Percentiles rank a stretch among this genome's conserved stretches.
Evolutionary conservation across 768 basidiomycete genomes (phyloP).

Genomic region (Xerocomellus chrysenteron): DNA sequence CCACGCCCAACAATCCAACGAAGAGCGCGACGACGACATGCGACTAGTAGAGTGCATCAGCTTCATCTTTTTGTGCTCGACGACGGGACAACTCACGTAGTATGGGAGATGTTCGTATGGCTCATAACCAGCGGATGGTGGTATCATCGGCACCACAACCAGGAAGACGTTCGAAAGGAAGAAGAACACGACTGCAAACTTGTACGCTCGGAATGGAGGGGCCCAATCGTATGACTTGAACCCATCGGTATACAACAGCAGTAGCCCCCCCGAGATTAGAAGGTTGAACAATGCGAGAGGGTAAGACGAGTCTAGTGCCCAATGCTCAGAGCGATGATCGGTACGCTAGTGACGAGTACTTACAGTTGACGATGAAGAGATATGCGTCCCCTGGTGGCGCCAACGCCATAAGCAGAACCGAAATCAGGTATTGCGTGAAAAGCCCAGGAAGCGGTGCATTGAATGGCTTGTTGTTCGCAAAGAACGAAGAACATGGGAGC

Average conservation of each 20-base stretch:
- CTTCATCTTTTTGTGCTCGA: background rate
- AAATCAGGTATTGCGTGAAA: conserved; percentile 59
- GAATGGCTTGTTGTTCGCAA: conserved; percentile 72
- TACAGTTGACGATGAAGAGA: conserved; percentile 65
- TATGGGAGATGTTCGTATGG: conserved; percentile 64
- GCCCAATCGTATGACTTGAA: conserved; percentile 52
- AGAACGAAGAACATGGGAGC: conserved; percentile 62
- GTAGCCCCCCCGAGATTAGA: conserved; percentile 57
- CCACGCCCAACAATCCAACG: conserved; percentile 47
- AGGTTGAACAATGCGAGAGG: conserved; percentile 57
- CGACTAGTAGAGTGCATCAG: conserved; percentile 38
- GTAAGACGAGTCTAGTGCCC: conserved; percentile 52
- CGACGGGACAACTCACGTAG: conserved; percentile 47
- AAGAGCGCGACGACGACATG: conserved; percentile 49
- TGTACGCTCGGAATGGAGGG: conserved; percentile 64
- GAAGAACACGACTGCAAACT: conserved; percentile 49
- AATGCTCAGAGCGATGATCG: background rate
- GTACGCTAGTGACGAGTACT: conserved; percentile 21
- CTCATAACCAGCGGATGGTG: conserved; percentile 50
- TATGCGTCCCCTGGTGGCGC: conserved; percentile 76
- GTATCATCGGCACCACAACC: conserved; percentile 59
- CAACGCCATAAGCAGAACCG: conserved; percentile 50
- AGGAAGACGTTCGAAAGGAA: conserved; percentile 67
- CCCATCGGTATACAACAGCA: conserved; percentile 53
- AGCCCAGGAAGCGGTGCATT: conserved; percentile 64